Percentiles rank a stretch among this genome's conserved stretches.
Evolutionary conservation across 176 grass and related monocot species (phyloP).

Genomic region (Triticum dicoccoides): DNA sequence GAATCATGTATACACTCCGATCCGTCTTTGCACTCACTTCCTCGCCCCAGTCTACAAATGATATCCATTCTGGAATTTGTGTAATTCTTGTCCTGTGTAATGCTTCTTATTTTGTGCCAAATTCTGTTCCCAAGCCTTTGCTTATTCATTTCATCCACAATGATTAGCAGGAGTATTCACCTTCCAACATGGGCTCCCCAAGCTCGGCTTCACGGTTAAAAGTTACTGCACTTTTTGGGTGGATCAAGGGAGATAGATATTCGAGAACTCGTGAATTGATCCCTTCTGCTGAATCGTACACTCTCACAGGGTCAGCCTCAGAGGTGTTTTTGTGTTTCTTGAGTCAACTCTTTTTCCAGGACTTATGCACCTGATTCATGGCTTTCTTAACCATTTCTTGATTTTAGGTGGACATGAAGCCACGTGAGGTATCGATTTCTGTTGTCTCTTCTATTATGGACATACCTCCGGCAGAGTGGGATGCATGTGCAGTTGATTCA

Average conservation of each 20-base stretch:
- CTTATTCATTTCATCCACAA: neutral
- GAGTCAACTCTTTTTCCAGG: slow-evolving; percentile 12
- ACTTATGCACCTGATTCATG: slow-evolving; percentile 17
- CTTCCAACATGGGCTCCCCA: neutral
- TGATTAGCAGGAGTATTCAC: slow-evolving; percentile 41
- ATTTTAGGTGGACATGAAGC: slow-evolving; percentile 46
- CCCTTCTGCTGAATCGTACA: slow-evolving; percentile 62
- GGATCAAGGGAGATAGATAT: slow-evolving; percentile 44
- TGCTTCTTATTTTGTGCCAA: neutral
- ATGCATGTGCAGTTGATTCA: slow-evolving; percentile 76
- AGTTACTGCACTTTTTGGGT: slow-evolving; percentile 70
- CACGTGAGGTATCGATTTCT: slow-evolving; percentile 54
- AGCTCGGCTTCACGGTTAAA: slow-evolving; percentile 29
- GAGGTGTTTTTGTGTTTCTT: slow-evolving; percentile 63
- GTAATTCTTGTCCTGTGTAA: neutral
- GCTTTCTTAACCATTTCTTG: slow-evolving; percentile 24
- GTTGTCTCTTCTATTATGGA: slow-evolving; percentile 79
- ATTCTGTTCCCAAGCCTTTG: neutral
- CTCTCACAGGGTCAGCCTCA: slow-evolving; percentile 56
- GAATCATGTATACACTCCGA: neutral
- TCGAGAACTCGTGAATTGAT: slow-evolving; percentile 38
- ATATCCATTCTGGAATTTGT: neutral
- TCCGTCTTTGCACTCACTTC: neutral
- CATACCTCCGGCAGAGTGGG: slow-evolving; percentile 74
- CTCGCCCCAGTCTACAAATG: neutral